Evolutionary conservation across 371 early-diverging fungal species (phyloP).

Genomic region (Ecytonucleospora hepatopenaei): DNA sequence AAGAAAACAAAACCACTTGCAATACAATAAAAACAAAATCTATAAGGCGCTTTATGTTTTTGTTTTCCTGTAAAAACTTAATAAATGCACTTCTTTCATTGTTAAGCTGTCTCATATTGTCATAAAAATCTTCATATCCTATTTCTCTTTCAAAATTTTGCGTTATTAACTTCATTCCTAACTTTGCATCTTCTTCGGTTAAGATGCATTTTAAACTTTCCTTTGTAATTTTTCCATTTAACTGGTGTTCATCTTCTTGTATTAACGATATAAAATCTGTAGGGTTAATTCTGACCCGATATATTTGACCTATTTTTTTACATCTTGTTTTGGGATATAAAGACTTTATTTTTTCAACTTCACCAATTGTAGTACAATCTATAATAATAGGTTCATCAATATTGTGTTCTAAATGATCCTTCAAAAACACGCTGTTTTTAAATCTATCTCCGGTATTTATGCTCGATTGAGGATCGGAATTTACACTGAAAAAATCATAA

Average conservation of each 20-base stretch:
- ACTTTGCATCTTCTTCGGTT: constrained; percentile 29
- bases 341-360: background rate
- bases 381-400: background rate
- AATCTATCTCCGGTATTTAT: background rate
- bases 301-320: background rate
- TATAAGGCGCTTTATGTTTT: constrained; percentile 30
- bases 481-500: background rate
- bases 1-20: constrained; percentile 28
- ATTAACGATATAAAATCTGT: background rate
- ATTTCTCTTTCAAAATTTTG: constrained; percentile 44
- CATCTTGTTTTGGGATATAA: background rate
- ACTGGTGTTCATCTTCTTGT: background rate
- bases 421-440: background rate
- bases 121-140: constrained; percentile 42
- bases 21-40: constrained; percentile 23
- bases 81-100: constrained; percentile 52
- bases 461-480: too few species aligned
- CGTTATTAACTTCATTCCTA: constrained; percentile 40
- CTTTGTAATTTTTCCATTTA: constrained; percentile 34
- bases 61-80: constrained; percentile 44
- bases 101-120: constrained; percentile 54
- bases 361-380: background rate
- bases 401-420: background rate
- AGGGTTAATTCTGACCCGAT: background rate
- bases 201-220: constrained; percentile 37